Evolutionary conservation across 768 basidiomycete species (phyloP).

Genomic region (Dioszegia crocea): DNA sequence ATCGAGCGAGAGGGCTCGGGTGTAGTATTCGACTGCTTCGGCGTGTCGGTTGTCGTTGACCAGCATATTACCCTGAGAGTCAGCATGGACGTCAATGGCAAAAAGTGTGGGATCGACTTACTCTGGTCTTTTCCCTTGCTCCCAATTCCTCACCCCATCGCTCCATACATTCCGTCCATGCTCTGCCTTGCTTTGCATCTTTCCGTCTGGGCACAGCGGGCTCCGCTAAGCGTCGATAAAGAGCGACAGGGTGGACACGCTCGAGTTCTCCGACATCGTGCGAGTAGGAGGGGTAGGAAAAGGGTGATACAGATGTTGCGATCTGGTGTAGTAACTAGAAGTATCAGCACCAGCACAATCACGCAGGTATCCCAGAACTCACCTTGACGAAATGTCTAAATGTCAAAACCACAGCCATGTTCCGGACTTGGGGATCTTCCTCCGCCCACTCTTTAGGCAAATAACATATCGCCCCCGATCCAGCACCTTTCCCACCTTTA

Average conservation of each 20-base stretch:
- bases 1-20: constrained; percentile 49
- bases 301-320: constrained; percentile 43
- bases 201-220: constrained; percentile 30
- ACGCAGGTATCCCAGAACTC: too few species aligned
- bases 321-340: constrained; percentile 45
- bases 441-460: constrained; percentile 44
- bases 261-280: constrained; percentile 43
- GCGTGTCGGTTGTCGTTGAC: constrained; percentile 33
- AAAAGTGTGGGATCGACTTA: constrained; percentile 14
- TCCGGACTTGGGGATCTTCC: constrained; percentile 38
- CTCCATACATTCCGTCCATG: constrained; percentile 49
- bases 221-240: constrained; percentile 46
- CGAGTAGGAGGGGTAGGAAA: constrained; percentile 44
- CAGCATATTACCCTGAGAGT: constrained; percentile 39
- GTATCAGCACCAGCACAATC: too few species aligned
- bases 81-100: background rate
- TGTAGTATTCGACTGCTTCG: constrained; percentile 45
- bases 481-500: constrained; percentile 19
- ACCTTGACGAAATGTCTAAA: constrained; percentile 50
- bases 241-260: constrained; percentile 46
- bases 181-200: constrained; percentile 22
- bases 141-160: constrained; percentile 49
- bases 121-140: constrained; percentile 44
- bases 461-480: constrained; percentile 24
- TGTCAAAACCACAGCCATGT: constrained; percentile 47